Percentiles rank a stretch among this genome's conserved stretches.
phyloP scores from a whole-genome alignment of 2,329 filamentous ascomycete genomes.

The Claviceps humidiphila region DNA sequence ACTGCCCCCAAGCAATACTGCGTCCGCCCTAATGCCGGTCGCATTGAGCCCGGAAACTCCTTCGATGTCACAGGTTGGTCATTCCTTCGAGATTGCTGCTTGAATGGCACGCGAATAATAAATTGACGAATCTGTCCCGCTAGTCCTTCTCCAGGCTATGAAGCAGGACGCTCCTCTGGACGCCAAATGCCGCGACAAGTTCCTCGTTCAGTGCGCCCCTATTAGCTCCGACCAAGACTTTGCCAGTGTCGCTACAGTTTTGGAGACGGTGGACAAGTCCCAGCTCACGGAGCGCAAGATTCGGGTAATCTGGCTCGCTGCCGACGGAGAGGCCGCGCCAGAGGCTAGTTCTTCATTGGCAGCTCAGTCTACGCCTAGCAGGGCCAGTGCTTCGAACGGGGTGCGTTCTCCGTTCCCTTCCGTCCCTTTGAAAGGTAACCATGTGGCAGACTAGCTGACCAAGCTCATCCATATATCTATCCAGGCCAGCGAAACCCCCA shows the following conservation, averaged over 20 bases:
- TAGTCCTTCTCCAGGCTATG: constrained; percentile 95
- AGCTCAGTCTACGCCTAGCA: constrained; percentile 26
- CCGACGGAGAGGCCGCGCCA: constrained; percentile 32
- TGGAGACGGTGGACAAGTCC: constrained; percentile 65
- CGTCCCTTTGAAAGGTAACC: not conserved
- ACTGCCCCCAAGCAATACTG: constrained; percentile 99
- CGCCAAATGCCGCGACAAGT: constrained; percentile 92
- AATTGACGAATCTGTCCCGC: constrained; percentile 9
- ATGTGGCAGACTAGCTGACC: constrained; percentile 3
- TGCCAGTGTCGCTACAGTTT: constrained; percentile 66
- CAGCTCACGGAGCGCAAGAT: constrained; percentile 91
- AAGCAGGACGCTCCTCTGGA: constrained; percentile 81
- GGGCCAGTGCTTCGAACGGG: constrained; percentile 24
- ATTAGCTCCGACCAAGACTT: constrained; percentile 78
- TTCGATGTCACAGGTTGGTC: constrained; percentile 77
- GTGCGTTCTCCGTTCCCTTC: constrained; percentile 19
- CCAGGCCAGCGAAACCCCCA: constrained; percentile 29
- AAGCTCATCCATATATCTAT: not conserved
- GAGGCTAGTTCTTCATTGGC: constrained; percentile 9
- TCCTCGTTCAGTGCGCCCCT: constrained; percentile 83
- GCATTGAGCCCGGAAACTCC: constrained; percentile 78
- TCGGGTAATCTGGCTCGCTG: constrained; percentile 69
- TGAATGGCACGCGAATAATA: not conserved
- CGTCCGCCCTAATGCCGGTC: constrained; percentile 90
- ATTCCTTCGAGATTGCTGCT: not conserved